Evolutionary conservation across 2,329 filamentous ascomycete species (phyloP).

Genomic region (Diaporthe amygdali): DNA sequence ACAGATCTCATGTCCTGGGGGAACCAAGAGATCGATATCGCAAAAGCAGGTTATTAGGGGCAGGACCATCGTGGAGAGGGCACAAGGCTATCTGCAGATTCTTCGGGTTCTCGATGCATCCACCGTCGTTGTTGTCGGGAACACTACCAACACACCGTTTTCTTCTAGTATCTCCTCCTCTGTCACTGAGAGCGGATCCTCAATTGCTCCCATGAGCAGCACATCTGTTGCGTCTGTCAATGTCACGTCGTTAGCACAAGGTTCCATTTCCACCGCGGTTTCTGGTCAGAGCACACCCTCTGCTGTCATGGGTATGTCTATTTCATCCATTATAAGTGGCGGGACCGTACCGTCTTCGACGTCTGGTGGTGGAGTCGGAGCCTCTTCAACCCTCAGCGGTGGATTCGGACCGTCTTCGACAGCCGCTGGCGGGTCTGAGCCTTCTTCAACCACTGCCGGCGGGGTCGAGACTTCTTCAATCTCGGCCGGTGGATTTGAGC

Average conservation of each 20-base stretch:
- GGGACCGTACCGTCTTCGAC: background rate
- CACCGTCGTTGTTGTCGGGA: background rate
- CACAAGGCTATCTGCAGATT: background rate
- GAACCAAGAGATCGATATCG: background rate
- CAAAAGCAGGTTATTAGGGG: background rate
- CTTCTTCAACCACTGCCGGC: too few relatives aligned
- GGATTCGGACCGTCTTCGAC: too few relatives aligned
- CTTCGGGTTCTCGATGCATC: background rate
- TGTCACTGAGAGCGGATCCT: background rate
- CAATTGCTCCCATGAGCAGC: background rate
- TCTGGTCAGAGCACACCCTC: background rate
- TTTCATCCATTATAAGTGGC: background rate
- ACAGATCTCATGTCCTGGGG: background rate
- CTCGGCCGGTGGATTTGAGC: too few relatives aligned
- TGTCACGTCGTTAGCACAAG: background rate
- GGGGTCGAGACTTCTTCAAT: too few relatives aligned
- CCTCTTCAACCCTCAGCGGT: background rate
- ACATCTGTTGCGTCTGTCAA: background rate
- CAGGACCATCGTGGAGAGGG: background rate
- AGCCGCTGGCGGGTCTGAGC: too few relatives aligned
- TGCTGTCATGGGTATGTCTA: background rate
- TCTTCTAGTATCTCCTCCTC: background rate
- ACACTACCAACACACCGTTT: too few relatives aligned
- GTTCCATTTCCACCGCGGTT: background rate
- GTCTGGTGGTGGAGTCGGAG: background rate